Conservation (phyloP, 805 yeast species). For the Torulaspora franciscae region DNA sequence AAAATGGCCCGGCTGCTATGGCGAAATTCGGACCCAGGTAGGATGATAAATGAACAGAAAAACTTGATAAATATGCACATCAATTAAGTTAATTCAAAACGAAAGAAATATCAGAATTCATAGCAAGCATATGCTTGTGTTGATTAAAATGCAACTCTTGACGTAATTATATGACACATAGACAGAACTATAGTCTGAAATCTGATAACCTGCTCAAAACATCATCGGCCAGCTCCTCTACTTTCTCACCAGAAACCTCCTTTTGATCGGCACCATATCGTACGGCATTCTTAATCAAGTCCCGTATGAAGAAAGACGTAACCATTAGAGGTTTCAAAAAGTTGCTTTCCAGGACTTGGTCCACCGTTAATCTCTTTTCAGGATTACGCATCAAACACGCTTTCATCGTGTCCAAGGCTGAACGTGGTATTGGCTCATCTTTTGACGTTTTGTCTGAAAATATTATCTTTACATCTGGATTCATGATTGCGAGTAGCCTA, state of each 20-base stretch:
- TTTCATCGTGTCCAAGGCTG: conserved; percentile 65
- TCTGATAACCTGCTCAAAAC: conserved; percentile 49
- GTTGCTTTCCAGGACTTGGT: conserved; percentile 53
- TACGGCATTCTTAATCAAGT: conserved; percentile 71
- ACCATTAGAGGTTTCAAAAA: conserved; percentile 75
- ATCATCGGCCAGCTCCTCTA: conserved; percentile 48
- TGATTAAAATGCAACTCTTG: background rate
- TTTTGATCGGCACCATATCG: conserved; percentile 57
- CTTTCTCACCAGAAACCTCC: conserved; percentile 40
- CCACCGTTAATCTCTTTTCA: conserved; percentile 55
- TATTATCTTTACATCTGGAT: conserved; percentile 66
- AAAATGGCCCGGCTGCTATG: conserved; percentile 83
- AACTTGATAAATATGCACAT: conserved; percentile 4
- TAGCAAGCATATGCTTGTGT: background rate
- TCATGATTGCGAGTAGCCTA: conserved; percentile 77
- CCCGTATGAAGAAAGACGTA: conserved; percentile 59
- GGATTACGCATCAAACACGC: conserved; percentile 73
- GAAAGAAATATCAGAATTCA: background rate
- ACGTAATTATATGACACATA: background rate
- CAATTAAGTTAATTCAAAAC: background rate
- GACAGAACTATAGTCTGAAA: conserved; percentile 20
- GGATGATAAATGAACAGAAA: conserved; percentile 1
- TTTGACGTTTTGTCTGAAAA: conserved; percentile 63
- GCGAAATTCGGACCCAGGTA: conserved; percentile 89
- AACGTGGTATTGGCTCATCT: conserved; percentile 57